Evolutionary conservation across 306 rosid genomes (phyloP).

Genomic region (Morella rubra): DNA sequence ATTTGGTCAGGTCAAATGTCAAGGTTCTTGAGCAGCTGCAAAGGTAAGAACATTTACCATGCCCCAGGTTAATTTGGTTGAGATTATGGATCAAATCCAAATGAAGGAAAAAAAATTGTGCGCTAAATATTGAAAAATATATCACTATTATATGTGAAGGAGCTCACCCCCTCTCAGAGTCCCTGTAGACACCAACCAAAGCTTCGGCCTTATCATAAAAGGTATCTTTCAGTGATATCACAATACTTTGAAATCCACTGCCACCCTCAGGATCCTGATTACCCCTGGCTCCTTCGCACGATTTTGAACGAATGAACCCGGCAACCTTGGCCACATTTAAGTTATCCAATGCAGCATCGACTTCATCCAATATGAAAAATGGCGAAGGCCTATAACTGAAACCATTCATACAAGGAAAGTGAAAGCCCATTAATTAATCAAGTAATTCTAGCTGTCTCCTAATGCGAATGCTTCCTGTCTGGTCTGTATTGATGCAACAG

Average conservation of each 20-base stretch:
- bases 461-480: background rate
- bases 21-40: constrained; percentile 92
- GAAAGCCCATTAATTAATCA: background rate
- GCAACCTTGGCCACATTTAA: constrained; percentile 96
- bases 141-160: background rate
- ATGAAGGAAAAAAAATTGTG: background rate
- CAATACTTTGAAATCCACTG: constrained; percentile 91
- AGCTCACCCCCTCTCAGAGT: constrained; percentile 71
- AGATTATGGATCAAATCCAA: constrained; percentile 7
- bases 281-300: constrained; percentile 78
- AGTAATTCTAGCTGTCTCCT: background rate
- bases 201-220: constrained; percentile 95
- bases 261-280: constrained; percentile 72
- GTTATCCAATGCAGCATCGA: constrained; percentile 98
- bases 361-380: constrained; percentile 97
- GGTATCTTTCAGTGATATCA: constrained; percentile 88
- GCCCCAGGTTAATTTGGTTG: constrained; percentile 5
- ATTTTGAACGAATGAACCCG: constrained; percentile 91
- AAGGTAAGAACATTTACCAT: constrained; percentile 11
- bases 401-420: constrained; percentile 12
- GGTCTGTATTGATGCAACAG: background rate
- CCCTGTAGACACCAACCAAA: constrained; percentile 86
- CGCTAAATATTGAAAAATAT: background rate
- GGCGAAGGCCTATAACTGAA: constrained; percentile 97
- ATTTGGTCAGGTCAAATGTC: constrained; percentile 84